Evolutionary conservation across 345 rosid genomes (phyloP), one percentile per base, ranked within the genome.

Genomic region (Carallia brachiata): DNA sequence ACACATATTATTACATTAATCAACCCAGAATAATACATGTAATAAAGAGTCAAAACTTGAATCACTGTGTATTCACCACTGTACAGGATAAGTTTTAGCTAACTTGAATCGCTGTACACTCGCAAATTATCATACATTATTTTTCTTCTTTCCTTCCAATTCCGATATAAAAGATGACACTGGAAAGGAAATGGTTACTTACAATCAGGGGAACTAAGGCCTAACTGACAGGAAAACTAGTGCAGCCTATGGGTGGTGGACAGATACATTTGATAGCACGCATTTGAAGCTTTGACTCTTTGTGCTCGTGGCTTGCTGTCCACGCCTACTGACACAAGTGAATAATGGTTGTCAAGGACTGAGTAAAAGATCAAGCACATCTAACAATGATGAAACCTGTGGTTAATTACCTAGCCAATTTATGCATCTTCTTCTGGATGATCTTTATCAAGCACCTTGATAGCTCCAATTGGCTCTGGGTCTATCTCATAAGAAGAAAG

Each of bases 401-500:
- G 27, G 6, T 1, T 27, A 32, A 57, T 52, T 58, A 13, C 71
- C 63, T 36, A 63, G 60, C 57, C 6, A 70, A 72, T 72, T 79
- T 76, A 85, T 28, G 82, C 78, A 44, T 79, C 80, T 54, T 75
- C 75, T 68, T 78, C 78, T 19, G 79, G 72, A 55, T 56, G 64
- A 47, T 76, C 78, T 37, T 75, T 75, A 12, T 64, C 65, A 39
- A 75, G 69, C 23, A 67, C 62, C 68, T 73, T 70, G 75, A 68
- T 76, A 5, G 77, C 73, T 47, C 72, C 81, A 60, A 71, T 52
- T 69, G 76, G 52, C 62, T 85, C 86, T 7, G 74, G 52, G 50
- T 87, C 82, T 9, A 82, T 85, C 66, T 89, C 96, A 57, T 80
- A 82, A 8, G 93, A 83, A 30, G 97, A 85, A 6, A 93, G 96